These are phyloP conservation scores for Ceratobasidium sp. DNA, from an alignment of 1,284 basidiomycete genomes.

Conservation along the genomic window DNA sequence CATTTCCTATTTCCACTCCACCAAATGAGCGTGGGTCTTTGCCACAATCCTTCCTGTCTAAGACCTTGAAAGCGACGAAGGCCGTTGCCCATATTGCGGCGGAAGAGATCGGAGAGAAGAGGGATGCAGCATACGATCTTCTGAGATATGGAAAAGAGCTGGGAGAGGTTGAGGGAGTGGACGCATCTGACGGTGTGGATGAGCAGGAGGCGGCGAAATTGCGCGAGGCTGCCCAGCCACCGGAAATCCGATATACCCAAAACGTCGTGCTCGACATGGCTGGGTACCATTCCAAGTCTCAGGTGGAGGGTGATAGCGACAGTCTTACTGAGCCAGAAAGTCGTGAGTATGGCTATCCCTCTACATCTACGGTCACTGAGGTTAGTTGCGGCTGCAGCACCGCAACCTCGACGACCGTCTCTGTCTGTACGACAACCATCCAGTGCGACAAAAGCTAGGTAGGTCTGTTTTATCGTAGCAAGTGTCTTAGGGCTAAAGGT, in stretches of 20 bases:
- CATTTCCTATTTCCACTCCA: constrained; percentile 31
- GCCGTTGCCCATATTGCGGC: constrained; percentile 38
- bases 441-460: background rate
- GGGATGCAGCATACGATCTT: constrained; percentile 39
- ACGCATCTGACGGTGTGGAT: constrained; percentile 30
- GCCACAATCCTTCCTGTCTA: constrained; percentile 39
- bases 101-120: constrained; percentile 43
- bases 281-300: constrained; percentile 56
- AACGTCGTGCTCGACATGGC: constrained; percentile 64
- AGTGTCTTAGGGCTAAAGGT: background rate
- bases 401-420: constrained; percentile 30
- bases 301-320: constrained; percentile 38
- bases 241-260: constrained; percentile 73
- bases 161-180: constrained; percentile 27
- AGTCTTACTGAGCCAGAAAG: constrained; percentile 32
- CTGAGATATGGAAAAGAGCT: constrained; percentile 36
- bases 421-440: constrained; percentile 30
- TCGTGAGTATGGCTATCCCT: constrained; percentile 6
- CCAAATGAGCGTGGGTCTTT: constrained; percentile 22
- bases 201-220: constrained; percentile 57
- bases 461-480: background rate
- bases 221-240: constrained; percentile 66
- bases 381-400: background rate
- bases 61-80: constrained; percentile 34
- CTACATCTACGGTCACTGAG: background rate